Evolutionary conservation across 2,329 filamentous ascomycete species (phyloP), one percentile per base, ranked within the genome.

Genomic region (Xylaria sp.): DNA sequence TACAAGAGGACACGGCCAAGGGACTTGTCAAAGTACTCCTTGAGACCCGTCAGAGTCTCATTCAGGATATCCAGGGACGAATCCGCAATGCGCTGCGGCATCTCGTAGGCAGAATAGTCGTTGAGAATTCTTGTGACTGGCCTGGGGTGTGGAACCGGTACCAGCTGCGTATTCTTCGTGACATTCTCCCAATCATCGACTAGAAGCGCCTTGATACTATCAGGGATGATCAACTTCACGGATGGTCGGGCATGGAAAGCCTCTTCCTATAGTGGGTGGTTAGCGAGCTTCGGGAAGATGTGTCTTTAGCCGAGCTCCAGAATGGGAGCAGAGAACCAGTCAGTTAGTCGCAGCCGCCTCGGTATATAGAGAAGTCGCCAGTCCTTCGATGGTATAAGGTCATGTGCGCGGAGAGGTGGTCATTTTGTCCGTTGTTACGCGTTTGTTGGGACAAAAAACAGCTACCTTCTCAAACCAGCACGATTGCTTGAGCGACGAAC

Each of bases 171-270:
- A 72, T 95, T 94, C 77, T 97, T 97, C 59, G 94, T 99, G 63
- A 99, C 87, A 69, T 97, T 96, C 75, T 99, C 94, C 94, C 94
- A 99, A 74, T 99, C 94, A 72, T 99, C 94, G 19, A 99, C 94
- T 2, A 99, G 84, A 63, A 96, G 83, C 13, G 90, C 91, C 78
- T 97, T 97, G 66, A 99, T 81, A 65, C 89, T 85, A 71, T 97
- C 94, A 0, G 94, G 92, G 65, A 97, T 86, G 54, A 87, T 82
- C 48, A 99, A 83, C 68, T 91, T 90, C 69, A 99, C 88, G 16
- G 91, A 91, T 18, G 93, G 92, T 59, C 92, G 87, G 63, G 83
- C 82, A 70, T 92, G 85, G 72, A 96, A 99, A 3, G 83, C 79
- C 62, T 97, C 94, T 78, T 97, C 94, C 92, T 97, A 75, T 59